phyloP scores from a whole-genome alignment of 768 basidiomycete species.

The Omphalotus guepiniiformis region DNA sequence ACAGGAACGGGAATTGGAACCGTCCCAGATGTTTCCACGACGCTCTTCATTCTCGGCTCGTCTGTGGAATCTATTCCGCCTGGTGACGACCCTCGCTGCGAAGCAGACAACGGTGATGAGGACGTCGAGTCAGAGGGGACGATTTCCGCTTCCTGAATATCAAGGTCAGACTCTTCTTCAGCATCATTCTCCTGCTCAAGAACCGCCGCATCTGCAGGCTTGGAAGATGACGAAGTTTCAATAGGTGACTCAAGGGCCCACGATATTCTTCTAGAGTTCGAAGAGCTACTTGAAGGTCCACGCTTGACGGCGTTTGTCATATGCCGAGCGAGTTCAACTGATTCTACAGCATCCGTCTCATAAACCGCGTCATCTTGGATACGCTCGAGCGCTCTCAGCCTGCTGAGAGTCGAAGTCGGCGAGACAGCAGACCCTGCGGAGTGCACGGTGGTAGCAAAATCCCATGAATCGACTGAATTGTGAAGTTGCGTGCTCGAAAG shows the following conservation, averaged over 20 bases:
- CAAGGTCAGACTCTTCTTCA: neutral
- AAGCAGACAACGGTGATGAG: neutral
- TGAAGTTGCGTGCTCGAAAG: conserved; percentile 31
- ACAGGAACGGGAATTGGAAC: no score
- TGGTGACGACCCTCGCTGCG: neutral
- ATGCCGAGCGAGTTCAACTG: no score
- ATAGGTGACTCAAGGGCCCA: neutral
- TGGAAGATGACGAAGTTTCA: neutral
- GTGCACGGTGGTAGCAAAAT: conserved; percentile 54
- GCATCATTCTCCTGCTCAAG: neutral
- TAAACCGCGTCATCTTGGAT: conserved; percentile 33
- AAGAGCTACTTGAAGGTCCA: neutral
- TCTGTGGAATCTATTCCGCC: no score
- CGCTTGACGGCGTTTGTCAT: neutral
- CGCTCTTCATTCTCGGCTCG: no score
- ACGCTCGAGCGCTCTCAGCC: conserved; percentile 12
- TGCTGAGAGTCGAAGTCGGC: neutral
- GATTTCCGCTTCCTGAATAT: no score
- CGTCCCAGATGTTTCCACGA: no score
- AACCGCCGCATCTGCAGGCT: neutral
- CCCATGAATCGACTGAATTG: conserved; percentile 75
- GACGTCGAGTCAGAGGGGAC: neutral
- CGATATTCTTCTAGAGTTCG: conserved; percentile 14
- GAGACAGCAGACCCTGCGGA: conserved; percentile 27
- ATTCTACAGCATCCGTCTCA: conserved; percentile 36